These are phyloP conservation scores for Talaromyces sp. DNA, from an alignment of 2,329 filamentous ascomycete genomes.

Conservation along the genomic window DNA sequence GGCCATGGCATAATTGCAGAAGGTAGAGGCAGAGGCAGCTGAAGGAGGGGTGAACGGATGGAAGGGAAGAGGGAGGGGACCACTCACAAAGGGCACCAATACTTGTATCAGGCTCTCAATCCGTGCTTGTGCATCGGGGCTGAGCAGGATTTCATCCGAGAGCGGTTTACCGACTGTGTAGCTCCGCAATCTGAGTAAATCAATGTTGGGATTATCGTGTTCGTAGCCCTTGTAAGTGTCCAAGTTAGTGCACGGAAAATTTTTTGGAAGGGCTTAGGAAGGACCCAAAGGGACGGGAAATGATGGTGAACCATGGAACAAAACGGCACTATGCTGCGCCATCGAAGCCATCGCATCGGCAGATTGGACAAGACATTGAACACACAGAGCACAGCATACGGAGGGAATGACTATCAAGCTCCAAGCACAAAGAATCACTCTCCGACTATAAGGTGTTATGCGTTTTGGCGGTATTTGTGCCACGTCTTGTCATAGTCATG, in stretches of 20 bases:
- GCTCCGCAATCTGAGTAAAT: constrained; percentile 73
- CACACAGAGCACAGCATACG: neutral
- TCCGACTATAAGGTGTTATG: neutral
- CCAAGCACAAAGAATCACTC: constrained; percentile 16
- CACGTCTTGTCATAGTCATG: neutral
- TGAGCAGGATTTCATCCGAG: constrained; percentile 62
- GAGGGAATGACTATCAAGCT: constrained; percentile 8
- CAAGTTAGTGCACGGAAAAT: constrained; percentile 18
- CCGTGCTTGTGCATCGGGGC: constrained; percentile 60
- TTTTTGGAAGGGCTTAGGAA: constrained; percentile 32
- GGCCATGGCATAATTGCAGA: neutral
- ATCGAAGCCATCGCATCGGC: constrained; percentile 20
- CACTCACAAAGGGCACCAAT: constrained; percentile 75
- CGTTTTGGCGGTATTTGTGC: neutral
- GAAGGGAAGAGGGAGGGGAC: constrained; percentile 22
- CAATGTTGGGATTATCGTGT: constrained; percentile 72
- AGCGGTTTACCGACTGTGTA: constrained; percentile 71
- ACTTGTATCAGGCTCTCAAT: constrained; percentile 63
- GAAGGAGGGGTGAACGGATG: constrained; percentile 7
- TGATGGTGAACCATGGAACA: constrained; percentile 39
- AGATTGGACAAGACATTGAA: neutral
- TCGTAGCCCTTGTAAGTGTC: constrained; percentile 61
- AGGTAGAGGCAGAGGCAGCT: neutral
- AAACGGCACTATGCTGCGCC: constrained; percentile 31
- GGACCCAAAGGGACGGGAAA: constrained; percentile 13